Conservation (phyloP, 441 rosid genomes). For the Cnidoscolus chayamansa region DNA sequence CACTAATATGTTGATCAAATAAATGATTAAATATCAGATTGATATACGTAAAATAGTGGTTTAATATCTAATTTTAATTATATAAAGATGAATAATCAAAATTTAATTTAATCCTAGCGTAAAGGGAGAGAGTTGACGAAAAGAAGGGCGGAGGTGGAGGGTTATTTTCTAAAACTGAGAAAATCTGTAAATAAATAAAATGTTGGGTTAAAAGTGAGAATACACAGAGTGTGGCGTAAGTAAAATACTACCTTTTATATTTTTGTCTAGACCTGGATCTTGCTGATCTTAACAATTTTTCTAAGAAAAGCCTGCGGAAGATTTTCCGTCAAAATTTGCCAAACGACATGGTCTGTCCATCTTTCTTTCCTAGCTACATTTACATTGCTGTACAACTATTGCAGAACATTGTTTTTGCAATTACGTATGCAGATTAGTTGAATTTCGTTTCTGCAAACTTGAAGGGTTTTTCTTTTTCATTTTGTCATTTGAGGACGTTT, state of each 20-base stretch:
- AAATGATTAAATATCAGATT: no score
- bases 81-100: no score
- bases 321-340: conserved; percentile 17
- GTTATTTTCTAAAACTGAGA: no score
- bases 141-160: no score
- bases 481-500: no score
- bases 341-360: conserved; percentile 29
- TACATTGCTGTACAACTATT: neutral
- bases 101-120: no score
- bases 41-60: no score
- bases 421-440: neutral
- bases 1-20: no score
- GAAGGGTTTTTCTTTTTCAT: neutral
- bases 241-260: no score
- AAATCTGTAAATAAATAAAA: neutral
- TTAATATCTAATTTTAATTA: no score
- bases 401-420: neutral
- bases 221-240: neutral
- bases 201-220: neutral
- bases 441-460: neutral
- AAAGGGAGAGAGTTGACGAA: no score
- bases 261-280: no score
- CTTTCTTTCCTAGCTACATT: neutral
- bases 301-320: neutral
- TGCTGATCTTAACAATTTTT: neutral